Conservation (phyloP, 176 grass and related monocot genomes). For the Triticum dicoccoides region DNA sequence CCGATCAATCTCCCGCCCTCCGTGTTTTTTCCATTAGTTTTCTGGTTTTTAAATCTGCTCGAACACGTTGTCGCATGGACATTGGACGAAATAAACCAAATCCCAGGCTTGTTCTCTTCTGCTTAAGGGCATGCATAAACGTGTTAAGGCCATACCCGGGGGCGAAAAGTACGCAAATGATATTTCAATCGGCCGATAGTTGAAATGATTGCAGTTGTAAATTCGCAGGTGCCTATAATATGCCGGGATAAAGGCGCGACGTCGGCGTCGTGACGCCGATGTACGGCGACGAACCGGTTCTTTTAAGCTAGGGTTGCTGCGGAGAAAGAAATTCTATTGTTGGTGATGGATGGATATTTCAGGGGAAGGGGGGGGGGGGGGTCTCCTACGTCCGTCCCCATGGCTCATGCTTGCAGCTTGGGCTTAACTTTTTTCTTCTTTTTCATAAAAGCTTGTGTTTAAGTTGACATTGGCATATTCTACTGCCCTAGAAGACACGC, state of each 20-base stretch:
- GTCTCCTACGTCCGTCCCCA: neutral
- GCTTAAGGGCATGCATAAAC: neutral
- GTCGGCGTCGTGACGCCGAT: constrained; percentile 45
- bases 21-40: neutral
- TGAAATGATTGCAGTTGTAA: constrained; percentile 27
- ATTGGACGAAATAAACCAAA: constrained; percentile 41
- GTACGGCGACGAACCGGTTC: constrained; percentile 40
- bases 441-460: neutral
- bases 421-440: neutral
- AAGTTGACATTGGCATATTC: constrained; percentile 36
- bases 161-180: neutral
- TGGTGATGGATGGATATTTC: constrained; percentile 12
- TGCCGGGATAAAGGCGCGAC: constrained; percentile 29
- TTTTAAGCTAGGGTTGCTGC: neutral
- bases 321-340: constrained; percentile 5
- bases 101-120: neutral
- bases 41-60: constrained; percentile 2
- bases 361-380: neutral
- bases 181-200: neutral
- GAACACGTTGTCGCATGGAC: constrained; percentile 32
- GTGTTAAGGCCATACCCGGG: neutral
- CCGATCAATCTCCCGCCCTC: neutral
- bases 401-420: neutral
- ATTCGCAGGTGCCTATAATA: constrained; percentile 33
- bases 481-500: neutral